These are phyloP conservation scores for Fusarium oligoseptatum DNA, from an alignment of 2,329 filamentous ascomycete species.

Conservation along the genomic window DNA sequence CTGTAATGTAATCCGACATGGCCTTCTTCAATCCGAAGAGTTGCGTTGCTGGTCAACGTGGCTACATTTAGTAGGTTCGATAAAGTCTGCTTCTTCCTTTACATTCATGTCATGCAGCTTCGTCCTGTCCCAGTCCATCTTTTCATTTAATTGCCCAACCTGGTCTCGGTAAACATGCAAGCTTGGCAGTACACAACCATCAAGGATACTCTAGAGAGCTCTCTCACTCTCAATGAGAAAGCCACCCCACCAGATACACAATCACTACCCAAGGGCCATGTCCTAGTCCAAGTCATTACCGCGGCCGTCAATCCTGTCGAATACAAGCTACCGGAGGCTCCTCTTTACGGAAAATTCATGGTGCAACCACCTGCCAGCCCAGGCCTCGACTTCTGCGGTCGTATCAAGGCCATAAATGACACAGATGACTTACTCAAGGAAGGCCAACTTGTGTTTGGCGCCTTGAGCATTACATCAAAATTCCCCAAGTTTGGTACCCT, in stretches of 20 bases:
- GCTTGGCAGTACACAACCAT: constrained; percentile 9
- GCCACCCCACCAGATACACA: neutral
- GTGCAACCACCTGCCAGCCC: neutral
- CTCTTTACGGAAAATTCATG: neutral
- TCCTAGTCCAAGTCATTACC: neutral
- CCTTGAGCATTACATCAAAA: constrained; percentile 5
- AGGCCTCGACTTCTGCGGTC: neutral
- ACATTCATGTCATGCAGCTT: neutral
- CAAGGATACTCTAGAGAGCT: neutral
- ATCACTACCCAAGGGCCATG: neutral
- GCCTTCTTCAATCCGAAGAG: neutral
- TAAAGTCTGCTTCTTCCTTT: neutral
- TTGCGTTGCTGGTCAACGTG: neutral
- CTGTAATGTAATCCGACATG: neutral
- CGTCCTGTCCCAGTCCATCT: neutral
- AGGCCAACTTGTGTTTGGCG: constrained; percentile 8
- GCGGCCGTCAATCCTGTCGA: neutral
- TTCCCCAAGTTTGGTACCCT: constrained; percentile 19
- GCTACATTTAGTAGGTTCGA: neutral
- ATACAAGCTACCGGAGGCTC: neutral
- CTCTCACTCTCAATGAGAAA: constrained; percentile 9
- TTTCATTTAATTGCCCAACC: neutral
- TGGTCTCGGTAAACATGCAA: neutral
- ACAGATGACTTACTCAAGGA: neutral
- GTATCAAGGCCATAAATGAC: neutral